These are phyloP conservation scores for Jasminum sambac DNA, from an alignment of 257 asterid species.

Conservation along the genomic window DNA sequence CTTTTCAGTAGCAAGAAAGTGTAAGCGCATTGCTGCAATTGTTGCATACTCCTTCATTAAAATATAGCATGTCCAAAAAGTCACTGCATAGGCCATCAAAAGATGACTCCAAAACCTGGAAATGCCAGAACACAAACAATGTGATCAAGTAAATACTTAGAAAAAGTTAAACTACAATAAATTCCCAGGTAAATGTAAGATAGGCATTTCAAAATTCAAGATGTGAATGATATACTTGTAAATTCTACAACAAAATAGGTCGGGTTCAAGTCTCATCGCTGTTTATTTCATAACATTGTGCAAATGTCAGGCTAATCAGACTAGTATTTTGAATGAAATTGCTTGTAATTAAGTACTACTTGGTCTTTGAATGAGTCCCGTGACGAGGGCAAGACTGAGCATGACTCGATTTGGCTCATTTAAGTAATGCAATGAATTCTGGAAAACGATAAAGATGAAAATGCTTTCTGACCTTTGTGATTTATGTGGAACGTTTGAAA, in stretches of 20 bases:
- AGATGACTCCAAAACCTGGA: conserved; percentile 93
- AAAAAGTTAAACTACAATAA: conserved; percentile 16
- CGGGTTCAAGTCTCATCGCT: background rate
- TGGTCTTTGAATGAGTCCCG: background rate
- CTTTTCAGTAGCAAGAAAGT: conserved; percentile 80
- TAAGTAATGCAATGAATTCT: background rate
- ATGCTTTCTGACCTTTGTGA: conserved; percentile 61
- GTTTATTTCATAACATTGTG: background rate
- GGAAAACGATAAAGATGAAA: background rate
- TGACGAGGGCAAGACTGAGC: background rate
- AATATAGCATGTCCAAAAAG: conserved; percentile 84
- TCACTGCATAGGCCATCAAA: conserved; percentile 80
- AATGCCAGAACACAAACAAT: conserved; percentile 21
- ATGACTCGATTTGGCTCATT: background rate
- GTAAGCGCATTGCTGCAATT: conserved; percentile 79
- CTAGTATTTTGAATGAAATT: too few species aligned
- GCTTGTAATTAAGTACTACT: too few species aligned
- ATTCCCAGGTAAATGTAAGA: background rate
- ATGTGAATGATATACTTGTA: background rate
- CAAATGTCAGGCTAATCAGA: background rate
- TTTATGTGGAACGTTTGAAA: conserved; percentile 77
- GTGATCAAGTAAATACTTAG: conserved; percentile 18
- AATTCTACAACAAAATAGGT: background rate
- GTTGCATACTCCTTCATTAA: conserved; percentile 72
- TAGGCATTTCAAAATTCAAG: background rate